A percentile compares a stretch with the other conserved stretches of the same genome.
Evolutionary conservation across 306 rosid species (phyloP).

Genomic region (Arachis stenosperma): DNA sequence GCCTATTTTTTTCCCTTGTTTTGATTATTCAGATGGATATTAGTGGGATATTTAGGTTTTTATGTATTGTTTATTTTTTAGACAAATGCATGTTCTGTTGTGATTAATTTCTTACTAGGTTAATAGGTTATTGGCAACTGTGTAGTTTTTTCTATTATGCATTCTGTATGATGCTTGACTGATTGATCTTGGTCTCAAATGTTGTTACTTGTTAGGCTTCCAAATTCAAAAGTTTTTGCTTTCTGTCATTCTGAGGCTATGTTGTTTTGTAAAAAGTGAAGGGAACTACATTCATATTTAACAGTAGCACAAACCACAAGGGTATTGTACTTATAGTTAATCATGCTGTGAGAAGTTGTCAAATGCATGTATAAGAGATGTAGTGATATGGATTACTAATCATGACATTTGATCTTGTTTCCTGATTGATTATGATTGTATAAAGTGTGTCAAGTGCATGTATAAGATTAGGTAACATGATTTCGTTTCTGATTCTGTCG

Average conservation of each 20-base stretch:
- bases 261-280: not conserved
- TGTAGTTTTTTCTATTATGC: not conserved
- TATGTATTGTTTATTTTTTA: not conserved
- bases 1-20: not conserved
- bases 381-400: not conserved
- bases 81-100: not conserved
- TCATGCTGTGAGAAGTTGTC: not conserved
- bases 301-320: not conserved
- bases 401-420: not conserved
- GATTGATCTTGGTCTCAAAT: not conserved
- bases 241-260: not conserved
- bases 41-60: not conserved
- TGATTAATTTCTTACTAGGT: not conserved
- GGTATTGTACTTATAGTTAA: not conserved
- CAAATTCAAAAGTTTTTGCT: not conserved
- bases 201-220: not conserved
- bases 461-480: constrained; percentile 3
- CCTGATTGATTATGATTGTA: not conserved
- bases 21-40: not conserved
- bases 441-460: not conserved
- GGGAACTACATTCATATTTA: not conserved
- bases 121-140: not conserved
- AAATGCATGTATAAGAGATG: not conserved
- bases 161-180: not conserved
- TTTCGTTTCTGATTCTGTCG: not conserved